These are phyloP conservation scores for Rutstroemia sp. DNA, from an alignment of 2,329 filamentous ascomycete genomes.

Conservation along the genomic window DNA sequence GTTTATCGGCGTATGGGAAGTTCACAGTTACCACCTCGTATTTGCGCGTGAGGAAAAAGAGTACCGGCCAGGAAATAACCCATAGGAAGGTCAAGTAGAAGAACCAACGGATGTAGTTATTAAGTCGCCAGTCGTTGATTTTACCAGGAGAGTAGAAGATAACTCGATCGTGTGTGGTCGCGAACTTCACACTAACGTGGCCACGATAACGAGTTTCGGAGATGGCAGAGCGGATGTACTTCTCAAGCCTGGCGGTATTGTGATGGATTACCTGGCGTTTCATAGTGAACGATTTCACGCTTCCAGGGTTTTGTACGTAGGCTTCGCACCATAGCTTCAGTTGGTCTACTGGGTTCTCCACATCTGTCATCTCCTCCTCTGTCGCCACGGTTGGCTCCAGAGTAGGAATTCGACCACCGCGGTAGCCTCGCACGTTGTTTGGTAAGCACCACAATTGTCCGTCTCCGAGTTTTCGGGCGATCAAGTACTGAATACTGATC, in stretches of 20 bases:
- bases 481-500: slow-evolving; percentile 52
- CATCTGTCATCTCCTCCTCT: slow-evolving; percentile 14
- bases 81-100: slow-evolving; percentile 62
- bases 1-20: slow-evolving; percentile 31
- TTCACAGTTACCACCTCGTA: slow-evolving; percentile 57
- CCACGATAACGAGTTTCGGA: slow-evolving; percentile 62
- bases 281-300: slow-evolving; percentile 51
- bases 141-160: slow-evolving; percentile 57
- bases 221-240: slow-evolving; percentile 48
- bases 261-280: slow-evolving; percentile 50
- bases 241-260: slow-evolving; percentile 46
- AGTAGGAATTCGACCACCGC: slow-evolving; percentile 52
- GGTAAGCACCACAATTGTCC: slow-evolving; percentile 44
- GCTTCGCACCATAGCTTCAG: slow-evolving; percentile 52
- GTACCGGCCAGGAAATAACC: slow-evolving; percentile 62
- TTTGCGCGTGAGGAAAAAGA: slow-evolving; percentile 59
- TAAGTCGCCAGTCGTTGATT: slow-evolving; percentile 58
- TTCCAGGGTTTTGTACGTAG: slow-evolving; percentile 51
- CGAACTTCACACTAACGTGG: slow-evolving; percentile 49
- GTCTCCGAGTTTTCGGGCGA: slow-evolving; percentile 39
- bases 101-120: slow-evolving; percentile 53
- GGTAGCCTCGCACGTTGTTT: slow-evolving; percentile 51
- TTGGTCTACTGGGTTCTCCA: slow-evolving; percentile 9
- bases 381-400: slow-evolving; percentile 37
- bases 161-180: slow-evolving; percentile 46